Evolutionary conservation across 2,329 filamentous ascomycete genomes (phyloP), one percentile per base, ranked within the genome.

Genomic region (Clarireedia monteithiana): DNA sequence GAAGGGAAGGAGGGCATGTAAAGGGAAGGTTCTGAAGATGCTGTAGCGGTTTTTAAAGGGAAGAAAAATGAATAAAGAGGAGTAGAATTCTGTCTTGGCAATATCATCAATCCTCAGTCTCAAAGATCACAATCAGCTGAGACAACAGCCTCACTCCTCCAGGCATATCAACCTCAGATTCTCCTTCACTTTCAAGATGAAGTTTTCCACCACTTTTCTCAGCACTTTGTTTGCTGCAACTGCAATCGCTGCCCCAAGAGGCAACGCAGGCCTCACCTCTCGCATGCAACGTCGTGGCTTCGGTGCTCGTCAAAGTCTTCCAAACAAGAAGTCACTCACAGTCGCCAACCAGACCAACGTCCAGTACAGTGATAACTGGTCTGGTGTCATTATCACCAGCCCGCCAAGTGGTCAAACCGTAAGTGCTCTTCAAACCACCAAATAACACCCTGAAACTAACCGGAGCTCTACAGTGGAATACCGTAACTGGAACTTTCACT

Each of bases 401-500:
- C 59, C 62, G n/a, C 62, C 62, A 26, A 26, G 58, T 9, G 66
- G 66, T 24, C 59, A 64, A 6, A 66, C 65, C 30, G 23, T 46
- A 46, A 24, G 44, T 46, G 7, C 10, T 26, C 17, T 9, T 30
- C 27, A 30, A 30, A 10, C 7, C 7, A 30, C 10, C 27, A 30
- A 46, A 46, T 46, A 14, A 46, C 14, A 12, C 20, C 20, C 17
- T 3, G 23, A 20, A 14, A 46, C 3, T 20, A 3, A 46, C 23
- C 5, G 15, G 4, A 46, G 14, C 38, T 14, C 38, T 24, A 15
- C 23, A 48, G 24, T 73, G 70, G 63, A 73, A 65, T 23, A 61
- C 62, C 39, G 72, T 71, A 38, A 64, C 64, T 6, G 72, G 67
- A 17, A 68, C 64, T 15, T 68, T 72, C 63, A 70, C 65, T 5